Evolutionary conservation across 305 asterid genomes (phyloP).

Genomic region (Rubia balearica): DNA sequence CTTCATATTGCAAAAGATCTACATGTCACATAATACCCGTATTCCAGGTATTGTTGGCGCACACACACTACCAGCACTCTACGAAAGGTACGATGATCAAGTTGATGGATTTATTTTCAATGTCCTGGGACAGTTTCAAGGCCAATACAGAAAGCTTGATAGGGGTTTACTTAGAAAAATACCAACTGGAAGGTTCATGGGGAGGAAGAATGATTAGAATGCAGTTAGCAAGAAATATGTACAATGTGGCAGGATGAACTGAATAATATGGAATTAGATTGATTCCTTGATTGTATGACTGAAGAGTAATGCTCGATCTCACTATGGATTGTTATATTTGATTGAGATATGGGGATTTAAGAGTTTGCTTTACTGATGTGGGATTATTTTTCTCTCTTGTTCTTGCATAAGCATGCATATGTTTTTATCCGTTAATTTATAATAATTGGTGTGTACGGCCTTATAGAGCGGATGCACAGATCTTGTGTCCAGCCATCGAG

Average conservation of each 20-base stretch:
- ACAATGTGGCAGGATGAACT: conserved; percentile 3
- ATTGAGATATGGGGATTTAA: no score
- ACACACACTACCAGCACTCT: conserved; percentile 67
- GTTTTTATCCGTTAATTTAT: no score
- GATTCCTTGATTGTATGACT: no score
- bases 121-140: conserved; percentile 42
- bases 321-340: no score
- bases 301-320: no score
- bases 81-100: conserved; percentile 68
- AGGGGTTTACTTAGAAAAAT: conserved; percentile 49
- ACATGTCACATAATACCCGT: neutral
- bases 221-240: neutral
- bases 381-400: no score
- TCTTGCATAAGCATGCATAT: no score
- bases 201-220: conserved; percentile 46
- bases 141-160: conserved; percentile 60
- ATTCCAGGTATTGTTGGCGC: conserved; percentile 70
- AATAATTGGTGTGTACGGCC: no score
- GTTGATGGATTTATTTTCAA: conserved; percentile 49
- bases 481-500: no score
- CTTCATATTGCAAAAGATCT: neutral
- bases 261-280: no score
- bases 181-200: conserved; percentile 37
- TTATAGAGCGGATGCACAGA: no score
- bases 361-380: no score